Evolutionary conservation across 257 asterid species (phyloP).

Genomic region (Fraxinus pennsylvanica): DNA sequence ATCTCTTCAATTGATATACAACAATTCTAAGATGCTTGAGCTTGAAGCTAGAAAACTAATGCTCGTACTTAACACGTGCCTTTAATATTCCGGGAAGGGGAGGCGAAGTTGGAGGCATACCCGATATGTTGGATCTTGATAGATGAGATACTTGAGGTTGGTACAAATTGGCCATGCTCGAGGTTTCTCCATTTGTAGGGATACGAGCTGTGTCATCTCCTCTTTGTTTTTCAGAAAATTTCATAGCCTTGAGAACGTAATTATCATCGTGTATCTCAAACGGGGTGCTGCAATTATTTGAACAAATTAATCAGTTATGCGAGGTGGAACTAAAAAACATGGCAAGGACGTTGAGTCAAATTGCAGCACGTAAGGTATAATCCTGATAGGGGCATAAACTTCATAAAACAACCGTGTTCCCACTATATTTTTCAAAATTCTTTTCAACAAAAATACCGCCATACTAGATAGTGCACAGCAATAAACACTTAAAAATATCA

Average conservation of each 20-base stretch:
- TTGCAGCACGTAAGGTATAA: not conserved
- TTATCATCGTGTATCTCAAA: conserved; percentile 96
- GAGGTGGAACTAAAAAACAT: conserved; percentile 1
- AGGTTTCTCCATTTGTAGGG: conserved; percentile 55
- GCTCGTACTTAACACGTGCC: conserved; percentile 83
- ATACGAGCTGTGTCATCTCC: conserved; percentile 25
- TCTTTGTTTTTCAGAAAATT: conserved; percentile 56
- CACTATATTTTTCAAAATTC: too few species aligned
- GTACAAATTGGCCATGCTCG: conserved; percentile 49
- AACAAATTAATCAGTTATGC: not conserved
- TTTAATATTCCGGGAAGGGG: conserved; percentile 88
- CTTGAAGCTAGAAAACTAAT: conserved; percentile 38
- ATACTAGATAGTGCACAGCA: not conserved
- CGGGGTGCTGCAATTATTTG: conserved; percentile 69
- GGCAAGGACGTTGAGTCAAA: not conserved
- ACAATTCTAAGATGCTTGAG: conserved; percentile 19
- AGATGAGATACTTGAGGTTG: conserved; percentile 38
- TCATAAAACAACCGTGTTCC: not conserved
- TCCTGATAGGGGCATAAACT: not conserved
- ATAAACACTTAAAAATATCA: not conserved
- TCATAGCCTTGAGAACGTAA: conserved; percentile 91
- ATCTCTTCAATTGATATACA: conserved; percentile 8
- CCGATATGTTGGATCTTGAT: conserved; percentile 36
- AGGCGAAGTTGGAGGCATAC: conserved; percentile 64
- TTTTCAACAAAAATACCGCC: not conserved